Evolutionary conservation across 2,329 filamentous ascomycete species (phyloP), one percentile per base, ranked within the genome.

Genomic region (Lojkania enalia): DNA sequence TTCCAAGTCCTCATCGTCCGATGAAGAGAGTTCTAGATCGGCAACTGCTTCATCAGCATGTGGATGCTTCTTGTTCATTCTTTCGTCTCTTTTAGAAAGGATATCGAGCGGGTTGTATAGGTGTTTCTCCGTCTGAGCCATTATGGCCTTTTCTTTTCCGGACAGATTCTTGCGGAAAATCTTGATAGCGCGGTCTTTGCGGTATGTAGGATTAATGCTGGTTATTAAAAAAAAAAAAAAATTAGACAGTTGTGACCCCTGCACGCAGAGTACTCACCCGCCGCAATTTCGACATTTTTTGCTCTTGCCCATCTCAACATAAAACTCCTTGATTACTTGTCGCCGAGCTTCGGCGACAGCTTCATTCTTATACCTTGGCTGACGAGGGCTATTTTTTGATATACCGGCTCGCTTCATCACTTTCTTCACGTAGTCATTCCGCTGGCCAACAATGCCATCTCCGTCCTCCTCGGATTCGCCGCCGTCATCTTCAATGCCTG

Each of bases 141-240:
- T 95, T 50, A 86, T 84, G 31, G 83, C 80, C 65, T 84, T 83
- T 25, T 94, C 84, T 68, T 95, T 95, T 35, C 79, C 71, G 35
- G 79, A 81, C 44, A 96, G 74, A 2, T 87, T 77, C 64, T 88
- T 94, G 65, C 92, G 86, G 70, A 97, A 99, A 42, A 99, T 90
- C 71, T 97, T 99, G 64, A 91, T 87, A 60, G 84, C 94, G 32
- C 87, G 81, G 61, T 99, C 92, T 68, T 95, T 96, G 58, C 92
- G 85, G 71, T 89, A 97, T 2, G 78, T 77, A 9, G 90, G 91
- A 41, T 64, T 68, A 25, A 69, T 51, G 20, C 87, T n/a, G n/a
- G 60, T 29, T 57, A 54, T 39, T 41, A 41, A n/a, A n/a, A n/a
- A n/a, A n/a, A n/a, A n/a, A n/a, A n/a, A n/a, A n/a, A n/a, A n/a